phyloP scores from a whole-genome alignment of 2,329 filamentous ascomycete species.

The Microsporum ferrugineum region DNA sequence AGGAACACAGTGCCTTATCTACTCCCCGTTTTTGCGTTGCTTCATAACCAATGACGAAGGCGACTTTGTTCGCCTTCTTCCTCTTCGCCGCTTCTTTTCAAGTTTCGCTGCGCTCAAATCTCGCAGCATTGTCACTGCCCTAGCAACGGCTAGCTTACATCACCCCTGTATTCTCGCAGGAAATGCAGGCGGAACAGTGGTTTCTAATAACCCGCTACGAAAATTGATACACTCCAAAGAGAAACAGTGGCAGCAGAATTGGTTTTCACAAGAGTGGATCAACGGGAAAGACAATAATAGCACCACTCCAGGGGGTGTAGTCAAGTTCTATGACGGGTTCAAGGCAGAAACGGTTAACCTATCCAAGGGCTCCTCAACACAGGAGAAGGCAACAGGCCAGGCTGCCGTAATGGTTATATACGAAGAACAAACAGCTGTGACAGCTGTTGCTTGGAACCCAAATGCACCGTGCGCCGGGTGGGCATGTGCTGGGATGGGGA shows the following conservation, averaged over 20 bases:
- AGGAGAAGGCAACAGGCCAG: constrained; percentile 19
- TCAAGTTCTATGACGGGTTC: constrained; percentile 36
- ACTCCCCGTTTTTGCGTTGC: constrained; percentile 45
- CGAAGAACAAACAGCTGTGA: constrained; percentile 53
- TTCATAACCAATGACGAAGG: constrained; percentile 46
- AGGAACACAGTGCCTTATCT: constrained; percentile 39
- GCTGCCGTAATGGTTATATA: constrained; percentile 38
- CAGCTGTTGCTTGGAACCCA: constrained; percentile 56
- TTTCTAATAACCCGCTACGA: constrained; percentile 42
- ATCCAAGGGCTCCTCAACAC: constrained; percentile 22
- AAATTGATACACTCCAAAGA: constrained; percentile 41
- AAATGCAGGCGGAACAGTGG: constrained; percentile 41
- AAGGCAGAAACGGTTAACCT: constrained; percentile 29
- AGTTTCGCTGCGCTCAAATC: constrained; percentile 40
- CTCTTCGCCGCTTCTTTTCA: constrained; percentile 43
- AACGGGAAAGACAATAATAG: constrained; percentile 13
- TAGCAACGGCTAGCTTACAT: constrained; percentile 29
- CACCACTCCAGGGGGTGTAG: constrained; percentile 23
- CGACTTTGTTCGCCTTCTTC: constrained; percentile 38
- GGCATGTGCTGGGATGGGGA: constrained; percentile 56
- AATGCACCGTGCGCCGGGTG: constrained; percentile 55
- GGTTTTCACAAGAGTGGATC: constrained; percentile 49
- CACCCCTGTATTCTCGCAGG: constrained; percentile 46
- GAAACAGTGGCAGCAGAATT: constrained; percentile 43
- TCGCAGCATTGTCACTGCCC: constrained; percentile 24